Conservation (phyloP, 2,329 filamentous ascomycete genomes). For the Calonectria hongkongensis region DNA sequence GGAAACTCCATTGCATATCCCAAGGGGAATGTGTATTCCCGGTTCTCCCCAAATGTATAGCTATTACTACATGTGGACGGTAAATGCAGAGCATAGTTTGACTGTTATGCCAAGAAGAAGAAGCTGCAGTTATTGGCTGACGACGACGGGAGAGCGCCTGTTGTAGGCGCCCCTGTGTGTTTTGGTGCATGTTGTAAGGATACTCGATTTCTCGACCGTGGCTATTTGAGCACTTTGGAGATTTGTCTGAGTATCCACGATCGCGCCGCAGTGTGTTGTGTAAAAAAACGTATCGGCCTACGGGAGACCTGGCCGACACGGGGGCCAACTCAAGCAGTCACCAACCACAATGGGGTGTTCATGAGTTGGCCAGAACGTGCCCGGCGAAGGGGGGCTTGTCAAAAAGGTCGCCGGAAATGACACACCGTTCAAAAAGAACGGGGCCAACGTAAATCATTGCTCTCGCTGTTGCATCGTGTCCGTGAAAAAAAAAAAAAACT, state of each 20-base stretch:
- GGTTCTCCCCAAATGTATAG: not conserved
- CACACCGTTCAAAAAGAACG: conserved; percentile 26
- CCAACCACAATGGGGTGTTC: not conserved
- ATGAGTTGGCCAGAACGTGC: conserved; percentile 39
- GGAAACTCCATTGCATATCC: conserved; percentile 21
- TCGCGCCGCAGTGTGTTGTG: not conserved
- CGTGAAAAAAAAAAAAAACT: no score
- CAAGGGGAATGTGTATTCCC: not conserved
- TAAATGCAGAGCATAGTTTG: not conserved
- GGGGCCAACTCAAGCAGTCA: conserved; percentile 35
- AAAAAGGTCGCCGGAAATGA: conserved; percentile 34
- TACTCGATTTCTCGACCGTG: not conserved
- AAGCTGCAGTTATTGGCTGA: not conserved
- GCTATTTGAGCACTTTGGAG: not conserved
- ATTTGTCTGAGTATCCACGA: conserved; percentile 14
- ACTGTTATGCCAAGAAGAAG: not conserved
- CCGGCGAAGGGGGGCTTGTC: conserved; percentile 26
- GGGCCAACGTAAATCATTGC: conserved; percentile 38
- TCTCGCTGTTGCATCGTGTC: conserved; percentile 14
- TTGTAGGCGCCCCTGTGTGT: not conserved
- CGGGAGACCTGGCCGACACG: conserved; percentile 41
- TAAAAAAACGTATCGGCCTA: conserved; percentile 15
- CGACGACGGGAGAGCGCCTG: not conserved
- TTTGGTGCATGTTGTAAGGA: not conserved
- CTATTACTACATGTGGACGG: conserved; percentile 7